phyloP scores from a whole-genome alignment of 805 yeast species.

The Lipomyces starkeyi region DNA sequence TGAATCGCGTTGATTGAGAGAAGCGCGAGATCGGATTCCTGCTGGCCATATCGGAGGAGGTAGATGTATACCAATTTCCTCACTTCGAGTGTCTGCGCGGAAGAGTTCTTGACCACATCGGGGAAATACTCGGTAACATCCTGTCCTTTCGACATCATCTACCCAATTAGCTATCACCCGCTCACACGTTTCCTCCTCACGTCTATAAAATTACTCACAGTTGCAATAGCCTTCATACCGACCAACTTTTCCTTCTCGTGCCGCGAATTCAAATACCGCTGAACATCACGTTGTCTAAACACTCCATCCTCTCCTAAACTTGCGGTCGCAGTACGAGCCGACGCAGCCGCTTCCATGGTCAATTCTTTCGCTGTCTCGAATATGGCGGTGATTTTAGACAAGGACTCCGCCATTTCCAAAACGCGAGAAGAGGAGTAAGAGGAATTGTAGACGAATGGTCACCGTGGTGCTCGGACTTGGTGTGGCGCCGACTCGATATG shows the following conservation, averaged over 20 bases:
- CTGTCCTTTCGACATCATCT: constrained; percentile 47
- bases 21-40: constrained; percentile 87
- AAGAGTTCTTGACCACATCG: constrained; percentile 86
- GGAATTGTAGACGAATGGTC: background rate
- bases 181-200: background rate
- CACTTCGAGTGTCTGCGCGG: constrained; percentile 66
- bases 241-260: constrained; percentile 65
- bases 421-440: background rate
- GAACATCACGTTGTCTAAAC: constrained; percentile 67
- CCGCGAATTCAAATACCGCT: constrained; percentile 68
- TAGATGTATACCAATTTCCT: constrained; percentile 79
- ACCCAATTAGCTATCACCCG: background rate
- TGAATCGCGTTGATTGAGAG: constrained; percentile 91
- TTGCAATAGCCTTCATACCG: constrained; percentile 64
- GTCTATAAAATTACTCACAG: constrained; percentile 42
- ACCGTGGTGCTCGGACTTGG: background rate
- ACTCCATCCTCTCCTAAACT: constrained; percentile 61
- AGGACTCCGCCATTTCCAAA: constrained; percentile 58
- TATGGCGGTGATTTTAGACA: constrained; percentile 68
- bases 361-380: constrained; percentile 80
- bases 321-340: constrained; percentile 67
- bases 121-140: constrained; percentile 67
- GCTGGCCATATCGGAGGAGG: constrained; percentile 75
- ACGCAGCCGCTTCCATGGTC: constrained; percentile 81
- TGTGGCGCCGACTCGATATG: background rate